Base-by-base conservation (phyloP, 805 yeast genomes). In the Candida cerambycidarum region DNA sequence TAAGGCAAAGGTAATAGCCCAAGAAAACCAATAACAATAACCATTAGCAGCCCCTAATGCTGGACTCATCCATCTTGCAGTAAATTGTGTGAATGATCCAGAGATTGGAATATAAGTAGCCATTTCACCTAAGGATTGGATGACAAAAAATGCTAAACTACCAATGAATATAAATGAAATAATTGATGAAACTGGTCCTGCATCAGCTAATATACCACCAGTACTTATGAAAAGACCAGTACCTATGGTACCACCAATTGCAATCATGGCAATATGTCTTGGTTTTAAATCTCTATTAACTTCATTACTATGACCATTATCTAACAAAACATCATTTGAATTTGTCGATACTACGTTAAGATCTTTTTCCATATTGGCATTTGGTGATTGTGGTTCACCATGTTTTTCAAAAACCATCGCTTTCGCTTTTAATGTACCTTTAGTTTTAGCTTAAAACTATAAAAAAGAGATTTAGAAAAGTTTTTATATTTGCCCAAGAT, bases 241-340 rank as follows among this genome's bases (percentile, higher is more conserved):
- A 54, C 90, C 90, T 47, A 85, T 83, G 25, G 89, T 81, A 48
- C 89, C 90, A 47, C 90, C 92, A 15, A 84, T 69, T 36, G 89
- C 88, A 52, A 84, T 78, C 89, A 84, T 83, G 24, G 84, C 73
- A 38, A 84, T 75, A 53, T 83, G 89, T 55, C 92, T 70, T 14
- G 81, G 76, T 58, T 82, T 80, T 45, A 84, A 64, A 37, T 72
- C 75, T 58, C 89, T 69, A 53, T 77, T 75, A 43, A 79, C 82
- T 53, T 77, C 73, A 2, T 45, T 23, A 24, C 34, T 18, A 19
- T 31, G n/a, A 3, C 31, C 15, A 21, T 17, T 21, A 10, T 38
- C 43, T 9, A 46, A 33, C 10, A 45, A 34, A n/a, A 39, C 27
- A 12, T 44, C 45, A 19, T 44, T 32, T 5, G 47, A 42, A 25